Evolutionary conservation across 768 basidiomycete genomes (phyloP).

Genomic region (Tulasnella sp.): DNA sequence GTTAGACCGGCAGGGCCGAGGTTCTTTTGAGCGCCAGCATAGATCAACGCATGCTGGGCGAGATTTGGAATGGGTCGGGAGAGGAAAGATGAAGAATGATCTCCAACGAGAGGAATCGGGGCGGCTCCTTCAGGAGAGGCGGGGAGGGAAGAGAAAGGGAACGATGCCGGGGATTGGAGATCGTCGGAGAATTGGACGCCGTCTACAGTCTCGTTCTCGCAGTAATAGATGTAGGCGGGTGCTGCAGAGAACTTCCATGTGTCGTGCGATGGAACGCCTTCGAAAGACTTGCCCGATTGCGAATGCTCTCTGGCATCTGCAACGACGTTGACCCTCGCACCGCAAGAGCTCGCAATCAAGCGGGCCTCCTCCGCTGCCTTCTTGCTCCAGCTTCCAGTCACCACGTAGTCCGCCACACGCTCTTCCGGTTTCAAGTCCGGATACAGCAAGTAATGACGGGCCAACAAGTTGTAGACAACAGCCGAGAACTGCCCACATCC

Average conservation of each 20-base stretch:
- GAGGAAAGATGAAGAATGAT: constrained; percentile 97
- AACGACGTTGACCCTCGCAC: constrained; percentile 55
- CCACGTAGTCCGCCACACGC: constrained; percentile 75
- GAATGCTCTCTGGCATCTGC: constrained; percentile 64
- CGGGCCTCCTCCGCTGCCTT: constrained; percentile 71
- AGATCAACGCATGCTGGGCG: constrained; percentile 88
- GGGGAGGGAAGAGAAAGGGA: constrained; percentile 75
- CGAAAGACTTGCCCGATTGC: constrained; percentile 64
- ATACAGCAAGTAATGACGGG: constrained; percentile 72
- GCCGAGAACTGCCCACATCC: constrained; percentile 90
- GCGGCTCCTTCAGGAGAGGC: constrained; percentile 42
- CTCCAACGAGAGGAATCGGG: constrained; percentile 77
- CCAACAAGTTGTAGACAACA: constrained; percentile 85
- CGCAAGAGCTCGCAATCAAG: neutral
- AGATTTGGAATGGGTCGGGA: constrained; percentile 85
- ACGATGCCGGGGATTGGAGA: constrained; percentile 54
- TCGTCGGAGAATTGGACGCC: constrained; percentile 81
- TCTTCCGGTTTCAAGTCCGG: constrained; percentile 55
- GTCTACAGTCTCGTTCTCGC: constrained; percentile 98
- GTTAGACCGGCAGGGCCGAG: constrained; percentile 91
- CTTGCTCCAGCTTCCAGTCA: constrained; percentile 91
- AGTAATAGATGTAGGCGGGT: constrained; percentile 93
- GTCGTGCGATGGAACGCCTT: constrained; percentile 70
- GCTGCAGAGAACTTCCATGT: constrained; percentile 73
- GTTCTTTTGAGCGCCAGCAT: constrained; percentile 98